A percentile compares a stretch with the other conserved stretches of the same genome.
Evolutionary conservation across 2,329 filamentous ascomycete species (phyloP).

Genomic region (Cercospora canescens): DNA sequence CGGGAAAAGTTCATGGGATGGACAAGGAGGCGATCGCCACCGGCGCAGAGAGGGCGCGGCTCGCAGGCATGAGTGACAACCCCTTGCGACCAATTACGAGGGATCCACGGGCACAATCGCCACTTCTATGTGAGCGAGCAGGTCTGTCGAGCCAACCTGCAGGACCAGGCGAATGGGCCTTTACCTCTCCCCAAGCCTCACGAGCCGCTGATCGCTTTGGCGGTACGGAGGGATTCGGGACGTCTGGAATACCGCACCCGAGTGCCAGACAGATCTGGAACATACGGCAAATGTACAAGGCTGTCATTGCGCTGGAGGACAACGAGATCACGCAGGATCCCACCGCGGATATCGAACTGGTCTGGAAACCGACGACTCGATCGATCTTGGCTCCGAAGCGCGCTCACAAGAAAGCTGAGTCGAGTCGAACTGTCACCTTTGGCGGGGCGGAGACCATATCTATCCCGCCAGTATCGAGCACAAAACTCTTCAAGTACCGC

Average conservation of each 20-base stretch:
- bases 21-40: not conserved
- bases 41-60: not conserved
- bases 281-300: slow-evolving; percentile 10
- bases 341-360: slow-evolving; percentile 15
- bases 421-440: too few relatives aligned
- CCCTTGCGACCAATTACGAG: not conserved
- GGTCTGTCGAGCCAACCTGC: not conserved
- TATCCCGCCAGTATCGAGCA: too few relatives aligned
- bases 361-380: slow-evolving; percentile 14
- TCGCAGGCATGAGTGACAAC: not conserved
- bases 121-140: not conserved
- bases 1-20: not conserved
- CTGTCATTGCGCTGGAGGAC: not conserved
- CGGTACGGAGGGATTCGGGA: not conserved
- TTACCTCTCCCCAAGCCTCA: not conserved
- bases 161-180: not conserved
- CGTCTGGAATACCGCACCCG: not conserved
- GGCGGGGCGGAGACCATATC: too few relatives aligned
- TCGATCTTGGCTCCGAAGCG: not conserved
- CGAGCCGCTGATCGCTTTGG: not conserved
- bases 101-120: not conserved
- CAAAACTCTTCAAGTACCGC: too few relatives aligned
- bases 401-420: not conserved
- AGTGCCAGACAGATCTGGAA: slow-evolving; percentile 20
- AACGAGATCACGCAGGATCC: slow-evolving; percentile 4